phyloP scores from a whole-genome alignment of 352 stramenopile genomes.

The Globisporangium acanthophoron region DNA sequence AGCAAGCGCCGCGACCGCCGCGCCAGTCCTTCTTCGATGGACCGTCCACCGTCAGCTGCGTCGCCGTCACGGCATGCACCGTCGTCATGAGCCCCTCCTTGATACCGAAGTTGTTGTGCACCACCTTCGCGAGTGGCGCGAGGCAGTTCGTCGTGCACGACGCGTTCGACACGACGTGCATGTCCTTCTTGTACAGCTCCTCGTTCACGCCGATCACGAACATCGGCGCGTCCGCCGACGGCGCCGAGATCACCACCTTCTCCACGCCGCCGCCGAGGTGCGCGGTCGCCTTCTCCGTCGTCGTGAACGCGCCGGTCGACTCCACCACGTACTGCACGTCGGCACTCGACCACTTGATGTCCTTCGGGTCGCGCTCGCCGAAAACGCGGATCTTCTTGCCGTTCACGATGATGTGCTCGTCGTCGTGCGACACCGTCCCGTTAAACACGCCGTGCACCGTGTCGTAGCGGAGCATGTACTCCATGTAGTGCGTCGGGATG shows the following conservation, averaged over 20 bases:
- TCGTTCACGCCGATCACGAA: constrained; percentile 99
- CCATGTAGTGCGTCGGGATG: constrained; percentile 96
- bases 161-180: constrained; percentile 97
- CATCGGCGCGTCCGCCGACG: constrained; percentile 97
- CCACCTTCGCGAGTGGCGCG: constrained; percentile 96
- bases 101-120: constrained; percentile 99
- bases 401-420: constrained; percentile 89
- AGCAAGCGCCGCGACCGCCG: constrained; percentile 94
- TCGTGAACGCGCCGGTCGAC: constrained; percentile 72
- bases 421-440: constrained; percentile 82
- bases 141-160: constrained; percentile 99
- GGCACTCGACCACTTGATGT: constrained; percentile 90
- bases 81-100: constrained; percentile 99
- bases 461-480: constrained; percentile 92
- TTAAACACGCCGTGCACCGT: constrained; percentile 91
- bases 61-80: constrained; percentile 97
- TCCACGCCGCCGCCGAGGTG: constrained; percentile 93
- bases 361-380: constrained; percentile 90
- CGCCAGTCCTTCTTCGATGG: constrained; percentile 99
- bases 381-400: constrained; percentile 93
- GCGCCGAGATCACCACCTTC: constrained; percentile 97
- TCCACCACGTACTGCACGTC: constrained; percentile 95
- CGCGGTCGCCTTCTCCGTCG: constrained; percentile 87
- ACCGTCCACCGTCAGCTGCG: constrained; percentile 97
- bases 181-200: constrained; percentile 90